These are phyloP conservation scores for Viola odorata DNA, from an alignment of 345 rosid species.

Conservation along the genomic window DNA sequence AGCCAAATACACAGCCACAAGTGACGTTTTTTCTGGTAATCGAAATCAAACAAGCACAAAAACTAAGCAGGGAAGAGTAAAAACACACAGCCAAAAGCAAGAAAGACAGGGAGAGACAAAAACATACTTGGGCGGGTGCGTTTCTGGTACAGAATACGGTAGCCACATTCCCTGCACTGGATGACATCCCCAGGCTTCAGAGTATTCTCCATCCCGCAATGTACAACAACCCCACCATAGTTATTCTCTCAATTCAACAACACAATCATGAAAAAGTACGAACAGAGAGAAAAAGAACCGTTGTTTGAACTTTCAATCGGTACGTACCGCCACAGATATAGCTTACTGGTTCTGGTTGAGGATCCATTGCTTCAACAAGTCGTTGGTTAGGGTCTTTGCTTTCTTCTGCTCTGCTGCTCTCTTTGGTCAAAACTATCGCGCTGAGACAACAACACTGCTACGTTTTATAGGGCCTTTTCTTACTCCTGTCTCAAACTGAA, in stretches of 20 bases:
- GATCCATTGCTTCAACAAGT: slow-evolving; percentile 48
- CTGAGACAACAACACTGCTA: too few relatives aligned
- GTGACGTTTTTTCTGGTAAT: too few relatives aligned
- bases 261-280: background rate
- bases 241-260: background rate
- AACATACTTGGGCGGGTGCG: slow-evolving; percentile 78
- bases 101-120: background rate
- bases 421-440: too few relatives aligned
- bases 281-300: background rate
- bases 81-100: background rate
- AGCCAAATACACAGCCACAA: background rate
- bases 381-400: too few relatives aligned
- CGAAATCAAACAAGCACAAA: background rate
- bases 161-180: slow-evolving; percentile 94
- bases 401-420: too few relatives aligned
- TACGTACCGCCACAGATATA: slow-evolving; percentile 73
- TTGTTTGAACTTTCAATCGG: background rate
- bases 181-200: slow-evolving; percentile 78
- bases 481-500: too few relatives aligned
- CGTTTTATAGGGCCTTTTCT: too few relatives aligned
- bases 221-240: slow-evolving; percentile 16
- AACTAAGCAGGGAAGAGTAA: background rate
- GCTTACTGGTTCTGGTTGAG: slow-evolving; percentile 74
- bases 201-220: slow-evolving; percentile 79
- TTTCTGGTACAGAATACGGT: slow-evolving; percentile 88